Evolutionary conservation across 805 yeast genomes (phyloP).

Genomic region (Saturnispora galanensis): DNA sequence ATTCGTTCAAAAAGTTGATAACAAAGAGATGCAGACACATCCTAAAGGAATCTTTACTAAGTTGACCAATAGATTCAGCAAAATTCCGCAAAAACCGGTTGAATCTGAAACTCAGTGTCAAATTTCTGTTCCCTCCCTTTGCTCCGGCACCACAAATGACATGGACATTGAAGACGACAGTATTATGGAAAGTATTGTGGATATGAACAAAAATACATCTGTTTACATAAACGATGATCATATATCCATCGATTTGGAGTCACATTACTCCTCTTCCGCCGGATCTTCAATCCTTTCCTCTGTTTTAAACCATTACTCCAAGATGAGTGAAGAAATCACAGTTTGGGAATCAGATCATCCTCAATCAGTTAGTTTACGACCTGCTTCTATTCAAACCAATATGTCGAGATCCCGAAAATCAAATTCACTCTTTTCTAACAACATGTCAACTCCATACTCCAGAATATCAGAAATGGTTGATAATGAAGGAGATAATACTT

Average conservation of each 20-base stretch:
- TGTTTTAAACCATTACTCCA: slow-evolving; percentile 1
- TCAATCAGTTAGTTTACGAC: neutral
- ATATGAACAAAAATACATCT: neutral
- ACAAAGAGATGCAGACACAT: no score
- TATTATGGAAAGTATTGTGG: neutral
- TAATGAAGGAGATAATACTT: neutral
- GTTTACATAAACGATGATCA: slow-evolving; percentile 3
- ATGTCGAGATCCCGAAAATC: slow-evolving; percentile 1
- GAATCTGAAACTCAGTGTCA: no score
- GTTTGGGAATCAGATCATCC: neutral
- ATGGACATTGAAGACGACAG: neutral
- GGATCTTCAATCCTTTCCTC: slow-evolving; percentile 3
- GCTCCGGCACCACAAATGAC: neutral
- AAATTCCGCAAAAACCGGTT: no score
- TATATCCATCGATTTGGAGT: neutral
- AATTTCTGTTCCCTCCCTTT: neutral
- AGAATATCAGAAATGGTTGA: neutral
- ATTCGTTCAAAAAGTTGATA: no score
- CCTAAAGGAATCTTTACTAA: no score
- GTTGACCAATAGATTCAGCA: no score
- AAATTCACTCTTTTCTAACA: slow-evolving; percentile 4
- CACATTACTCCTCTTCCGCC: slow-evolving; percentile 2
- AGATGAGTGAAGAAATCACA: neutral
- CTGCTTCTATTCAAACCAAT: neutral
- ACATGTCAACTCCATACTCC: neutral